Evolutionary conservation across 129 eudicot species (phyloP).

Genomic region (Pulicaria dysenterica): DNA sequence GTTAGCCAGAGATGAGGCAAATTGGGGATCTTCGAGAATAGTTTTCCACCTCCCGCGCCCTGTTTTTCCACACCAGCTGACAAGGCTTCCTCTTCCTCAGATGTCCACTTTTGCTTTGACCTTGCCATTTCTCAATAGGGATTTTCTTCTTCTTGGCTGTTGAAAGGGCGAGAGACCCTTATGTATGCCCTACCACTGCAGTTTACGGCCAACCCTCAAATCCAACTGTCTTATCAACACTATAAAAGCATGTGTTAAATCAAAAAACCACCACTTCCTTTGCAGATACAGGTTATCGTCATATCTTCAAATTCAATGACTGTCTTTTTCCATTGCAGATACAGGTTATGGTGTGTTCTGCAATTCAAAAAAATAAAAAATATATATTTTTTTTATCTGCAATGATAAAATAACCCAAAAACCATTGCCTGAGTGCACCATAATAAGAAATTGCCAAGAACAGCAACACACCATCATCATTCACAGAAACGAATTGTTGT

Average conservation of each 20-base stretch:
- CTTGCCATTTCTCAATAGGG: conserved; percentile 6
- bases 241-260: neutral
- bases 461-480: neutral
- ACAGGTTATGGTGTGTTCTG: too few species aligned
- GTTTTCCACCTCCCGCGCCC: conserved; percentile 40
- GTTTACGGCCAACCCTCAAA: neutral
- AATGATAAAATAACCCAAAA: neutral
- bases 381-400: too few species aligned
- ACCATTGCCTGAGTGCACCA: neutral
- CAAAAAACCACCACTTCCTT: neutral
- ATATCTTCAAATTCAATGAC: conserved; percentile 8
- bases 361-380: too few species aligned
- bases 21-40: conserved; percentile 36
- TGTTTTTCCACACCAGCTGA: conserved; percentile 37
- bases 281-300: neutral
- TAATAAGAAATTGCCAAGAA: neutral
- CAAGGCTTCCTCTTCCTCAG: conserved; percentile 42
- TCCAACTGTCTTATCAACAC: neutral
- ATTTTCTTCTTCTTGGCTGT: neutral
- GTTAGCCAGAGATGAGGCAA: conserved; percentile 20
- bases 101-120: conserved; percentile 33
- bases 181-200: neutral
- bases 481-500: neutral
- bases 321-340: neutral
- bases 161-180: neutral